Evolutionary conservation across 1,284 basidiomycete species (phyloP).

Genomic region (Earliella scabrosa): DNA sequence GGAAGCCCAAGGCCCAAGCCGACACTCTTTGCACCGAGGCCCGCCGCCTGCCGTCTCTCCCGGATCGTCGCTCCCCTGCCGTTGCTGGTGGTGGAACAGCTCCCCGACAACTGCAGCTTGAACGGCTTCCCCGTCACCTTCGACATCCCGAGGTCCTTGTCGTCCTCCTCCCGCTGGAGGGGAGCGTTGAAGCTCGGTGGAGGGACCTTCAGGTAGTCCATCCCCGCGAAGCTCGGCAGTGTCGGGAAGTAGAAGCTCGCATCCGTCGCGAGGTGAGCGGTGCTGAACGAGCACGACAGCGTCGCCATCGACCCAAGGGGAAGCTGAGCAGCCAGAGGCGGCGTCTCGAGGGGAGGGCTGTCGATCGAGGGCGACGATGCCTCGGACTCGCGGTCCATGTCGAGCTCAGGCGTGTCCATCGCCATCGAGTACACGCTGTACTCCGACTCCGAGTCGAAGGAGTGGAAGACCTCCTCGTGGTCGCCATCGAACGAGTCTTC

Average conservation of each 20-base stretch:
- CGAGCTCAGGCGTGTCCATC: slow-evolving; percentile 2
- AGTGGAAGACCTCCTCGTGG: neutral
- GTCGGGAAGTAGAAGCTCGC: slow-evolving; percentile 19
- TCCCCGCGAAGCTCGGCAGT: slow-evolving; percentile 3
- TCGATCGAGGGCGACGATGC: slow-evolving; percentile 3
- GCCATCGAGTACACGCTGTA: neutral
- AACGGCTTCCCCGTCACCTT: slow-evolving; percentile 16
- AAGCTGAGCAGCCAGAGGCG: neutral
- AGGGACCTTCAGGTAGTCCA: slow-evolving; percentile 15
- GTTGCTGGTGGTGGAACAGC: too few relatives aligned
- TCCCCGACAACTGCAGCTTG: neutral
- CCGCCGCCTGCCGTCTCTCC: neutral
- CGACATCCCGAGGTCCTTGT: slow-evolving; percentile 3
- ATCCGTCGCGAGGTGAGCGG: slow-evolving; percentile 5
- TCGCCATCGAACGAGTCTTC: slow-evolving; percentile 1
- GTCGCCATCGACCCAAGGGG: neutral
- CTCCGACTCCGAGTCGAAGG: neutral
- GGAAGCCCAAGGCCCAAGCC: neutral
- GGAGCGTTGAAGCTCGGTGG: slow-evolving; percentile 14
- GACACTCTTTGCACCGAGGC: neutral
- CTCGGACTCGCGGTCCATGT: neutral
- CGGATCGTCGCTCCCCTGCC: neutral
- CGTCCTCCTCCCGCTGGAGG: neutral
- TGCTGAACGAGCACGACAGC: neutral
- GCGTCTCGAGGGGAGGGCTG: slow-evolving; percentile 17